Evolutionary conservation across 805 yeast genomes (phyloP).

Genomic region (Blastobotrys robertii): DNA sequence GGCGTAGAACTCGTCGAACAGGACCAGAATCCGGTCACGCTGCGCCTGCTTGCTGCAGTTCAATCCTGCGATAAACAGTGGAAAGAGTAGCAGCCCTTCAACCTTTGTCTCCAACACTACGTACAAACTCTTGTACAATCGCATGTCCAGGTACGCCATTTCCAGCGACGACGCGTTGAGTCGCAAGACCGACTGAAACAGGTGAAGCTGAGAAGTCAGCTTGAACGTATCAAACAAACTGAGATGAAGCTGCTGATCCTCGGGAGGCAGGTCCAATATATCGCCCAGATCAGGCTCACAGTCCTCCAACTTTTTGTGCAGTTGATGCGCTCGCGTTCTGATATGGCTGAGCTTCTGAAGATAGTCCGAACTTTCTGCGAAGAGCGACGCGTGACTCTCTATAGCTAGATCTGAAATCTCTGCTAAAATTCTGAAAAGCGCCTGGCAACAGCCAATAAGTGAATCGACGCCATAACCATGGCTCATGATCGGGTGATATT

Average conservation of each 20-base stretch:
- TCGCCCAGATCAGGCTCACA: slow-evolving; percentile 46
- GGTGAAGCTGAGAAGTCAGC: slow-evolving; percentile 54
- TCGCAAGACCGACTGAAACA: slow-evolving; percentile 54
- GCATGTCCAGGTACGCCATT: slow-evolving; percentile 47
- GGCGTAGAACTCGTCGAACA: slow-evolving; percentile 47
- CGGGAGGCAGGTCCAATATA: slow-evolving; percentile 29
- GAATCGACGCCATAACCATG: slow-evolving; percentile 47
- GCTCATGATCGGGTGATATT: slow-evolving; percentile 45
- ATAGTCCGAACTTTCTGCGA: slow-evolving; percentile 10
- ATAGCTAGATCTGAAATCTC: slow-evolving; percentile 54
- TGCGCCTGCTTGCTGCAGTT: slow-evolving; percentile 47
- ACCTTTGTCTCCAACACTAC: slow-evolving; percentile 54
- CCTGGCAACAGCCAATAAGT: slow-evolving; percentile 61
- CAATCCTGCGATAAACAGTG: slow-evolving; percentile 69
- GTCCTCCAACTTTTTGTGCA: slow-evolving; percentile 41
- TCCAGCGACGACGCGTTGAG: slow-evolving; percentile 54
- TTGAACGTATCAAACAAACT: slow-evolving; percentile 66
- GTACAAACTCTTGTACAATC: slow-evolving; percentile 48
- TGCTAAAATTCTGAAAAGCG: slow-evolving; percentile 56
- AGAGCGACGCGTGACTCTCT: slow-evolving; percentile 35
- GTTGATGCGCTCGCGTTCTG: slow-evolving; percentile 18
- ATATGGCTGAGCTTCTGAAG: slow-evolving; percentile 8
- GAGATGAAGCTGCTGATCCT: slow-evolving; percentile 55
- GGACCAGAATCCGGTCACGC: slow-evolving; percentile 39
- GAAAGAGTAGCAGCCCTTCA: slow-evolving; percentile 66